Evolutionary conservation across 768 basidiomycete species (phyloP).

Genomic region (Terana coerulea): DNA sequence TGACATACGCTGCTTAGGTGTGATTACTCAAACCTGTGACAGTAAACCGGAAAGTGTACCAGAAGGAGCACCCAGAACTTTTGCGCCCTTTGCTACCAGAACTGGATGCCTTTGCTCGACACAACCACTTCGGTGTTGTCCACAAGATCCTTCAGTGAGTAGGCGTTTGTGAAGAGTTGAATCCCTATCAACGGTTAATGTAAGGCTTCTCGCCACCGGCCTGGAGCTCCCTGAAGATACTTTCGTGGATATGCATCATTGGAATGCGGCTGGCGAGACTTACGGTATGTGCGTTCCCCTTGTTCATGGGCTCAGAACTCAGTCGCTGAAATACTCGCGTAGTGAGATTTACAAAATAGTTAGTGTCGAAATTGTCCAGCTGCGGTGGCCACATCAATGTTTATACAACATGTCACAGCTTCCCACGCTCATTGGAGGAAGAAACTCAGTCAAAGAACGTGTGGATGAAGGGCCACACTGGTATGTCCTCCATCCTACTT

Average conservation of each 20-base stretch:
- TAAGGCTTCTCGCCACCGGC: constrained; percentile 39
- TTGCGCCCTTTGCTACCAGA: constrained; percentile 51
- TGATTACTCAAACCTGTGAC: too few relatives aligned
- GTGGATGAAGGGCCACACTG: constrained; percentile 36
- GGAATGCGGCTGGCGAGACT: constrained; percentile 34
- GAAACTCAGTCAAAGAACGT: constrained; percentile 27
- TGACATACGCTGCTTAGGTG: neutral
- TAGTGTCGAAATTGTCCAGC: neutral
- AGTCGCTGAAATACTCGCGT: neutral
- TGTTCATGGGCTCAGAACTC: neutral
- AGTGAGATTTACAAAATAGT: constrained; percentile 24
- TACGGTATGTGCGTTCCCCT: neutral
- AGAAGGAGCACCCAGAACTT: constrained; percentile 44
- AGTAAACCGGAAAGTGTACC: constrained; percentile 51
- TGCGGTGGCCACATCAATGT: too few relatives aligned
- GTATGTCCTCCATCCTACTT: constrained; percentile 12
- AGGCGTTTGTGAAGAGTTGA: neutral
- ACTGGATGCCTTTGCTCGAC: constrained; percentile 44
- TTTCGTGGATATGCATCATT: constrained; percentile 37
- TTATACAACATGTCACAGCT: constrained; percentile 15
- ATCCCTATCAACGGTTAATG: neutral
- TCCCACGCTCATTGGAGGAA: constrained; percentile 30
- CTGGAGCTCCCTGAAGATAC: constrained; percentile 45
- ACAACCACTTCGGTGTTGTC: constrained; percentile 53
- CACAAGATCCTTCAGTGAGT: constrained; percentile 42